Base-by-base conservation (phyloP, 2,329 filamentous ascomycete species). In the Diaporthe vexans region DNA sequence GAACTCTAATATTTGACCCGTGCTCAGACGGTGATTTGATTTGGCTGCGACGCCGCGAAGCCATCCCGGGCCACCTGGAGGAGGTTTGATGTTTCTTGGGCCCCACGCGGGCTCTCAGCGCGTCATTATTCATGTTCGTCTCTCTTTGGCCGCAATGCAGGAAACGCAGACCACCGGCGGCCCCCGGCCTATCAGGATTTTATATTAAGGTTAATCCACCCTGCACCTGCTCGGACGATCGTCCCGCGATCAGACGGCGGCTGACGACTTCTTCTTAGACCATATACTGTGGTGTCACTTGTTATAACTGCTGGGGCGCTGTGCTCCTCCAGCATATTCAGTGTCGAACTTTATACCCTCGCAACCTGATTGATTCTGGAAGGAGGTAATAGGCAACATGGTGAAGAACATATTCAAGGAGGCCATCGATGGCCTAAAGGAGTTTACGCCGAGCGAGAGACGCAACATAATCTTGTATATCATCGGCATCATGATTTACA, bases 401-500 rank as follows among this genome's bases (percentile, higher is more conserved):
- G 13, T 26, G 40, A 40, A 37, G 26, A 72, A 72, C 70, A 56
- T 72, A 37, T 72, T 72, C 58, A 72, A 46, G n/a, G 70, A 72
- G 24, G 70, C 70, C 19, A n/a, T 65, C n/a, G 58, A 72, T 54
- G 58, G 70, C 24, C 70, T 72, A 3, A 72, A 56, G n/a, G 70
- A 72, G 2, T 81, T 81, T 76, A 76, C 77, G 7, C 77, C 78
- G 17, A 74, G 75, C 40, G 86, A 89, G 77, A 85, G 84, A 72
- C 83, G 84, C 68, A 86, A 86, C 74, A 84, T 87, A 63, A 79
- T 81, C 61, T 81, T 86, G 71, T 88, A 88, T 78, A 86, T 88
- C 65, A 76, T 80, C 10, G 87, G 86, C 8, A 87, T 88, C 73
- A 88, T 88, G 85, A 79, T 87, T 57, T 88, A 88, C 81, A 88